phyloP scores from a whole-genome alignment of 441 rosid genomes.

The Syzygium syzygioides region DNA sequence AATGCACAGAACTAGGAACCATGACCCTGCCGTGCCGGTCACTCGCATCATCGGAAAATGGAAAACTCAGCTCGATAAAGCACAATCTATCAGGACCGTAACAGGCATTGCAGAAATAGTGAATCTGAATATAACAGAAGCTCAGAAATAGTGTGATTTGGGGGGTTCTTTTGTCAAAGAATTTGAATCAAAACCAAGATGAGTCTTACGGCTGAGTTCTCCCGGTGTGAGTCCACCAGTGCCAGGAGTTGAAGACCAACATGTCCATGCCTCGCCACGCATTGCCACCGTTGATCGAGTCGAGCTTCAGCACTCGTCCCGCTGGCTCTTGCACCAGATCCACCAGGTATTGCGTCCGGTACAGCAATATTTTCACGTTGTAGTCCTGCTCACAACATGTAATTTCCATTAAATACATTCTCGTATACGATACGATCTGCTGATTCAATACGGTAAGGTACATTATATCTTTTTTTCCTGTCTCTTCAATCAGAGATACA shows the following conservation, averaged over 20 bases:
- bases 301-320: slow-evolving; percentile 48
- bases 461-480: neutral
- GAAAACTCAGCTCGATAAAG: neutral
- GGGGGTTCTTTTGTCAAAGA: neutral
- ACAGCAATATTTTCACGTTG: slow-evolving; percentile 38
- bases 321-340: slow-evolving; percentile 34
- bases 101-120: neutral
- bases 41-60: neutral
- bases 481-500: neutral
- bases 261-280: slow-evolving; percentile 71
- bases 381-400: slow-evolving; percentile 31
- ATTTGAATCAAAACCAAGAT: neutral
- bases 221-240: slow-evolving; percentile 73
- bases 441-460: neutral
- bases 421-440: neutral
- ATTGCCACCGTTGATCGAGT: slow-evolving; percentile 45
- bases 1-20: neutral
- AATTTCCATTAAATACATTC: neutral
- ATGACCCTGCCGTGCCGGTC: neutral
- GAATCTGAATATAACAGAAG: neutral
- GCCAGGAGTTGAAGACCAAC: slow-evolving; percentile 64
- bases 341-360: slow-evolving; percentile 50
- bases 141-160: neutral
- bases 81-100: neutral
- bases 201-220: slow-evolving; percentile 43